Conservation (phyloP, 495 filamentous ascomycete species). For the Penicillium roqueforti region DNA sequence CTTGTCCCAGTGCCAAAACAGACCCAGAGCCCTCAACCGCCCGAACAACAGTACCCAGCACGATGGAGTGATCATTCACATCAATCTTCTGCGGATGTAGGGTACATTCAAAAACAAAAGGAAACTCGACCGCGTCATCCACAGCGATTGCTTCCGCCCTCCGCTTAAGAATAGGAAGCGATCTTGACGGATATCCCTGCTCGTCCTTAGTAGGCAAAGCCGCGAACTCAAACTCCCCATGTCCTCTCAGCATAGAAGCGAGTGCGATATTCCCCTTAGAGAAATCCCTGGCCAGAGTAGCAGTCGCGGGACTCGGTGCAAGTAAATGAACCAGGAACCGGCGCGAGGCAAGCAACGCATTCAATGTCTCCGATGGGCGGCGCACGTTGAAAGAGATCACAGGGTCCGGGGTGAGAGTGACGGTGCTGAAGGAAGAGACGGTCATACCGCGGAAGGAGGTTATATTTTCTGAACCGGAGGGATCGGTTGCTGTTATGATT, state of each 20-base stretch:
- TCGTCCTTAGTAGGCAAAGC: conserved; percentile 8
- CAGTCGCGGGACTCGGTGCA: conserved; percentile 26
- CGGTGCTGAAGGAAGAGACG: conserved; percentile 77
- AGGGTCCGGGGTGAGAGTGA: conserved; percentile 62
- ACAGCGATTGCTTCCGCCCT: conserved; percentile 3
- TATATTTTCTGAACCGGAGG: conserved; percentile 18
- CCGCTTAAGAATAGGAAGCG: conserved; percentile 32
- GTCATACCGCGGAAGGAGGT: conserved; percentile 59
- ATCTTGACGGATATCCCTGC: conserved; percentile 6
- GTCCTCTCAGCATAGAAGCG: conserved; percentile 24
- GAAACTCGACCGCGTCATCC: conserved; percentile 24
- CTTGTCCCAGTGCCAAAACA: neutral
- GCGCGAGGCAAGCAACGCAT: conserved; percentile 50
- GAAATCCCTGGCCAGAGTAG: conserved; percentile 42
- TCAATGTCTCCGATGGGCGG: conserved; percentile 65
- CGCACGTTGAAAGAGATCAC: conserved; percentile 77
- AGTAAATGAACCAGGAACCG: conserved; percentile 46
- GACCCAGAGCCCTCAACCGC: conserved; percentile 11
- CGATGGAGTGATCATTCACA: conserved; percentile 43
- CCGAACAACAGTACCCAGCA: conserved; percentile 36
- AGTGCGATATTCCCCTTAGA: conserved; percentile 37
- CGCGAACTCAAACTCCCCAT: conserved; percentile 39
- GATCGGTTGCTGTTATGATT: conserved; percentile 55
- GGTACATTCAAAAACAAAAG: conserved; percentile 40
- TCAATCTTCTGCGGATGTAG: conserved; percentile 36